phyloP scores from a whole-genome alignment of 139 green algal genomes.

The Chlamydomonas incerta region DNA sequence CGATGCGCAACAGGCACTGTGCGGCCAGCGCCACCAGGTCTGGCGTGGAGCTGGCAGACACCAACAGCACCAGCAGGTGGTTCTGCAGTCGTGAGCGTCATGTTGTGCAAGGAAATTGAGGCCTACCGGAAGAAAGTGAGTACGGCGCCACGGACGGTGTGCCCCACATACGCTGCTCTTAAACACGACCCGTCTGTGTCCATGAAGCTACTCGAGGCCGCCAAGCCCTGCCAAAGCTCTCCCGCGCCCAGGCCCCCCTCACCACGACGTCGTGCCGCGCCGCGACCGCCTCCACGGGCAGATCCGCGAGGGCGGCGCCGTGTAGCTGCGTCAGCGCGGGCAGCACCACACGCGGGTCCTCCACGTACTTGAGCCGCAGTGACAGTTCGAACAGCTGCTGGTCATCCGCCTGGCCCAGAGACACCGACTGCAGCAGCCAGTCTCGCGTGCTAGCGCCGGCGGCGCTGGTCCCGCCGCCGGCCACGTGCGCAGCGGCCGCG shows the following conservation, averaged over 20 bases:
- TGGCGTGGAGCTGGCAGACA: background rate
- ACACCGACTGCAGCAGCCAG: conserved; percentile 40
- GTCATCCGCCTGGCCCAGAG: conserved; percentile 58
- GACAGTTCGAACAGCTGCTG: conserved; percentile 72
- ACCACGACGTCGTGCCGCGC: conserved; percentile 28
- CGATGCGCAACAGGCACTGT: conserved; percentile 43
- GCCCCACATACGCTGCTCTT: too few relatives aligned
- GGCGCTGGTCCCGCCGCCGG: background rate
- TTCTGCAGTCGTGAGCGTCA: background rate
- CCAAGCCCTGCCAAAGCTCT: background rate
- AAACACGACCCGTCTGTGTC: background rate
- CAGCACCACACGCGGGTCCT: conserved; percentile 48
- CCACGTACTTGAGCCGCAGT: conserved; percentile 59
- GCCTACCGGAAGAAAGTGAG: too few relatives aligned
- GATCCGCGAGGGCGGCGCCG: conserved; percentile 9
- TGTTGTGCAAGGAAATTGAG: too few relatives aligned
- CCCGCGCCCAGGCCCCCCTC: background rate
- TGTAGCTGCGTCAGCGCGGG: conserved; percentile 42
- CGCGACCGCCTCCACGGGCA: conserved; percentile 25
- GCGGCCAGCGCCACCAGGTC: conserved; percentile 12
- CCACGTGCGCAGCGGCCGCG: background rate
- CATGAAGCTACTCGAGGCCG: too few relatives aligned
- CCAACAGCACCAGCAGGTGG: background rate
- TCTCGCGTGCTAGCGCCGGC: background rate
- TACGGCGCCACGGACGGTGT: too few relatives aligned